Evolutionary conservation across 1,139 yeast genomes (phyloP).

Genomic region (Pichia cactophila): DNA sequence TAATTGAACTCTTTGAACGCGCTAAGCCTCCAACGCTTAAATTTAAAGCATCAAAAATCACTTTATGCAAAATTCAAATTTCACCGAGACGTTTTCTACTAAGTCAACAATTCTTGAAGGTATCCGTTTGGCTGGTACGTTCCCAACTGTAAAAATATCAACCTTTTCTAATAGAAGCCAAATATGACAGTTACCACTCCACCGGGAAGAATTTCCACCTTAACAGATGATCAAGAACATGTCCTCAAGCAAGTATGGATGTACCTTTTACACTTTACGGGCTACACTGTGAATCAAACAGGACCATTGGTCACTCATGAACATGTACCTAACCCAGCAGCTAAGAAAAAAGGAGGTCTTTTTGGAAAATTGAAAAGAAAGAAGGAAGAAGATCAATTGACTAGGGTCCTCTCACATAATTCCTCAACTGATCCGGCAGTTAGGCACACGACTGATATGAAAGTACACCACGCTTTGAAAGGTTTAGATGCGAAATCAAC

Average conservation of each 20-base stretch:
- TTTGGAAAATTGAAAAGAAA: conserved; percentile 20
- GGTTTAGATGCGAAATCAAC: conserved; percentile 38
- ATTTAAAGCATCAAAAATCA: no score
- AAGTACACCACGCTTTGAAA: conserved; percentile 27
- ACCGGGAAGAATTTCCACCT: conserved; percentile 52
- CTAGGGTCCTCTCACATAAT: conserved; percentile 16
- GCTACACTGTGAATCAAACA: conserved; percentile 32
- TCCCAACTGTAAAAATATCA: background rate
- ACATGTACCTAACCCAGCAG: background rate
- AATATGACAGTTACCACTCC: conserved; percentile 13
- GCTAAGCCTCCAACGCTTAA: background rate
- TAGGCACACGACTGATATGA: conserved; percentile 20
- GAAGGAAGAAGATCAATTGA: conserved; percentile 8
- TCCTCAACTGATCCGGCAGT: conserved; percentile 25
- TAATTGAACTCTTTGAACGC: background rate
- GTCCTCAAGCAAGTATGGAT: conserved; percentile 74
- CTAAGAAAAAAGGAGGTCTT: conserved; percentile 26
- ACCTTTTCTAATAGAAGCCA: background rate
- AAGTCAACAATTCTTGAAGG: background rate
- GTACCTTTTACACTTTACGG: conserved; percentile 52
- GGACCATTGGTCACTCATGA: conserved; percentile 18
- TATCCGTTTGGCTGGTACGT: background rate
- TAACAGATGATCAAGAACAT: conserved; percentile 57
- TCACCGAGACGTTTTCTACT: background rate
- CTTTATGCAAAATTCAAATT: background rate